Base-by-base conservation (phyloP, 345 rosid genomes). In the Eucalyptus paniculata region DNA sequence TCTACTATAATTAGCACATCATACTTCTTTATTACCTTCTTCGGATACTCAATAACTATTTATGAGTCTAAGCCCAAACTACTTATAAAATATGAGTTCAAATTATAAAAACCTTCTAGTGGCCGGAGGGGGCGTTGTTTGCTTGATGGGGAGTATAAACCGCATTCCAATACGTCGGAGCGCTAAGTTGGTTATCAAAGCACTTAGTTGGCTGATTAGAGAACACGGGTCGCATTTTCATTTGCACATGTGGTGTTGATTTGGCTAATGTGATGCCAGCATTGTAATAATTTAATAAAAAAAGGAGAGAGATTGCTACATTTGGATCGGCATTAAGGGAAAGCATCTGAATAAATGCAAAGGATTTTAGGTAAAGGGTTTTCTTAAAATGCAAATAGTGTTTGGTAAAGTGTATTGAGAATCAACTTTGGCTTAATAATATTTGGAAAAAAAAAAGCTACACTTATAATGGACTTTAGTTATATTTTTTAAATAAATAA, bases 101-200 rank as follows among this genome's bases (percentile, higher is more conserved):
- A 56, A 56, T 56, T 56, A 24, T 23, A 24, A 56, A 56, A 56
- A 24, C 2, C 62, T 24, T 23, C 3, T 56, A 24, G 62, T 24
- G 1, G 62, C 13, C 0, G 1, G 4, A 45, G 62, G 60, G 28
- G 12, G 60, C 0, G 1, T 9, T 56, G 62, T 4, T 24, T 12
- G 0, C 5, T 21, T 24, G 13, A 54, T 54, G 28, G 28, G 60
- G 60, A 54, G 60, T 54, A 3, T 56, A 24, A 56, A 56, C 5
- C 62, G 0, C 13, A 56, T 9, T 0, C 30, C 3, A 23, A 23
- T 56, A 24, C 3, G 28, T 56, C 1, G 5, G 24, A 16, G 4
- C 2, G 16, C 83, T 21, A 21, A 40, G 83, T 19, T 77, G 83
- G 24, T 32, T 69, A 37, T 37, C 16, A 77, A 40, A 37, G 8